Evolutionary conservation across 1,284 basidiomycete species (phyloP).

Genomic region (Exsudoporus floridanus): DNA sequence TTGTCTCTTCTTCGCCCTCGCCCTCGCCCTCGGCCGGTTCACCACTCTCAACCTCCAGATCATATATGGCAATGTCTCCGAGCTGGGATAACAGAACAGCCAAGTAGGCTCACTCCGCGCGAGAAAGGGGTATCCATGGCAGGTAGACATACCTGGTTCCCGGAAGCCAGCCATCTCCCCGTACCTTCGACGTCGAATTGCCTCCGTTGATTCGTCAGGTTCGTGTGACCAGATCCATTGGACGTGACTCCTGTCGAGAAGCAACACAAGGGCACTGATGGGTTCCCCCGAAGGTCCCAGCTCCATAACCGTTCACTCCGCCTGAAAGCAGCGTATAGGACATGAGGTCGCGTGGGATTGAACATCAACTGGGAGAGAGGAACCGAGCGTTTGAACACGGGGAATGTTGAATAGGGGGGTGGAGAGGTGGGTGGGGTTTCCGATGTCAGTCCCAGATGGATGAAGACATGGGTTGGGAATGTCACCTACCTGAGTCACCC

Average conservation of each 20-base stretch:
- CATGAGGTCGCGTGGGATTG: constrained; percentile 68
- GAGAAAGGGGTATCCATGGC: background rate
- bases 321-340: constrained; percentile 79
- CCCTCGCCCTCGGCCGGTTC: background rate
- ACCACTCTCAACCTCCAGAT: constrained; percentile 31
- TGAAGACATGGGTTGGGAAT: background rate
- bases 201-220: constrained; percentile 71
- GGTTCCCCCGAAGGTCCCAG: constrained; percentile 74
- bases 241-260: constrained; percentile 20
- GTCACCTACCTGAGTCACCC: constrained; percentile 64
- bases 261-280: constrained; percentile 47
- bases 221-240: background rate
- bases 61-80: constrained; percentile 48
- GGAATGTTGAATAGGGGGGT: background rate
- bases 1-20: constrained; percentile 3
- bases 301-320: constrained; percentile 62
- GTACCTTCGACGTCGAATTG: constrained; percentile 75
- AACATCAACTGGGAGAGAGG: constrained; percentile 64
- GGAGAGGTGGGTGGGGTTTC: background rate
- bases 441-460: background rate
- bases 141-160: constrained; percentile 59
- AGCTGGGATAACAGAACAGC: constrained; percentile 25
- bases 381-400: background rate
- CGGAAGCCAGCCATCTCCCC: constrained; percentile 68
- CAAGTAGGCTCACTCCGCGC: background rate